Evolutionary conservation across 192 early-diverging fungal species (phyloP).

Genomic region (Entomortierella chlamydospora): DNA sequence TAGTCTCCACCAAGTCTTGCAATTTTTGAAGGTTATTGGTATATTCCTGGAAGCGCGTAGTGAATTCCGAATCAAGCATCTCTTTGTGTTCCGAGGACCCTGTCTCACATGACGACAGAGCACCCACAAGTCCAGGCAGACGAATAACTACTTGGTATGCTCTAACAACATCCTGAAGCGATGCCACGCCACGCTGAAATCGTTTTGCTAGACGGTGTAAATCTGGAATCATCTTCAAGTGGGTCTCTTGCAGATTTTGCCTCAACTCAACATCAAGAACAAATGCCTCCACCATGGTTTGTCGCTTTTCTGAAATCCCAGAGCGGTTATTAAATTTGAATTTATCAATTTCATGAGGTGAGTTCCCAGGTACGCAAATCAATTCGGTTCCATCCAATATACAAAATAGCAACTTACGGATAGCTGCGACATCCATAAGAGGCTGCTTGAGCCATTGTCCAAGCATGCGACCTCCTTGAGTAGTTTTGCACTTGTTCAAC

Average conservation of each 20-base stretch:
- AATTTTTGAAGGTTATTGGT: constrained; percentile 70
- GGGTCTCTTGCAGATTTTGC: constrained; percentile 73
- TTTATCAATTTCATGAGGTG: background rate
- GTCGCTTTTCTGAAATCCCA: constrained; percentile 65
- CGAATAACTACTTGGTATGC: constrained; percentile 87
- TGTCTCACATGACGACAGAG: constrained; percentile 60
- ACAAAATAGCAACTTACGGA: constrained; percentile 62
- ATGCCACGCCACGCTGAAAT: constrained; percentile 82
- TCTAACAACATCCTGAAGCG: constrained; percentile 88
- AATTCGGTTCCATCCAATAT: background rate
- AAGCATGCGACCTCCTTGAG: constrained; percentile 86
- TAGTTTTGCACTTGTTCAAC: constrained; percentile 90
- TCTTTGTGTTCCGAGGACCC: constrained; percentile 53
- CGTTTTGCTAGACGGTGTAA: constrained; percentile 87
- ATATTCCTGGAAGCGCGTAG: constrained; percentile 62
- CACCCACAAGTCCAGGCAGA: constrained; percentile 72
- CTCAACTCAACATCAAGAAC: constrained; percentile 72
- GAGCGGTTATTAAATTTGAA: background rate
- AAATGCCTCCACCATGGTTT: constrained; percentile 80
- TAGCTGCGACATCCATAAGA: constrained; percentile 75
- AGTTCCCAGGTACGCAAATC: too few species aligned
- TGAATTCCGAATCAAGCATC: constrained; percentile 68
- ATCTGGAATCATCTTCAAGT: constrained; percentile 88
- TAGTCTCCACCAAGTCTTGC: constrained; percentile 89
- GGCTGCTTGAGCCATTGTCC: constrained; percentile 96